phyloP scores from a whole-genome alignment of 306 rosid genomes.

The Purshia tridentata region DNA sequence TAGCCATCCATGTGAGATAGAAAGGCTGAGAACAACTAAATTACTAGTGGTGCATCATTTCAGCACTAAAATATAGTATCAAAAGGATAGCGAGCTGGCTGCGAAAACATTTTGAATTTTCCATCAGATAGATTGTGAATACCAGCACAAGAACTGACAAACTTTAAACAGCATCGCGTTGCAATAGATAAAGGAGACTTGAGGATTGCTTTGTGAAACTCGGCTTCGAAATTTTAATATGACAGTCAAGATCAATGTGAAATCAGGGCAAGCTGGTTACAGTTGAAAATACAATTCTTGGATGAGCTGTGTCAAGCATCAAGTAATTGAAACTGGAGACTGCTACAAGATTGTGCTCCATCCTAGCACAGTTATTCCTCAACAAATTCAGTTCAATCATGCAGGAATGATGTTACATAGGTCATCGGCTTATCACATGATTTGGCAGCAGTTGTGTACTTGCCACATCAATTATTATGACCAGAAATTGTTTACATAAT shows the following conservation, averaged over 20 bases:
- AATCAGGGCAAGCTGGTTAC: not conserved
- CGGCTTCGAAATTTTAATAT: not conserved
- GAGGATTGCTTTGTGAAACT: conserved; percentile 1
- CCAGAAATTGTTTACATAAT: no score
- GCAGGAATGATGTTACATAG: not conserved
- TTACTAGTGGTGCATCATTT: conserved; percentile 10
- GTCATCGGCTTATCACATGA: not conserved
- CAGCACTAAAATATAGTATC: not conserved
- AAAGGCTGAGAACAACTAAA: not conserved
- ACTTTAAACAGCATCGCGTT: conserved; percentile 5
- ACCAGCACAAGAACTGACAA: not conserved
- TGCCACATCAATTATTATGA: not conserved
- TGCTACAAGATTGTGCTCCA: not conserved
- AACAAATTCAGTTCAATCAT: no score
- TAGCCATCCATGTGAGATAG: conserved; percentile 19
- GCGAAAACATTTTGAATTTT: not conserved
- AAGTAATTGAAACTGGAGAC: conserved; percentile 4
- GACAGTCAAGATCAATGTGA: conserved; percentile 3
- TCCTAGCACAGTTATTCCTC: no score
- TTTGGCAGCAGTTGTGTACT: not conserved
- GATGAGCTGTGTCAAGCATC: not conserved
- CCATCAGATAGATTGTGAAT: not conserved
- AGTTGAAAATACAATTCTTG: conserved; percentile 1
- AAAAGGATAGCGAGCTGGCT: not conserved
- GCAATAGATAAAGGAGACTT: not conserved